These are phyloP conservation scores for Melianthus villosus DNA, from an alignment of 441 rosid genomes.

Conservation along the genomic window DNA sequence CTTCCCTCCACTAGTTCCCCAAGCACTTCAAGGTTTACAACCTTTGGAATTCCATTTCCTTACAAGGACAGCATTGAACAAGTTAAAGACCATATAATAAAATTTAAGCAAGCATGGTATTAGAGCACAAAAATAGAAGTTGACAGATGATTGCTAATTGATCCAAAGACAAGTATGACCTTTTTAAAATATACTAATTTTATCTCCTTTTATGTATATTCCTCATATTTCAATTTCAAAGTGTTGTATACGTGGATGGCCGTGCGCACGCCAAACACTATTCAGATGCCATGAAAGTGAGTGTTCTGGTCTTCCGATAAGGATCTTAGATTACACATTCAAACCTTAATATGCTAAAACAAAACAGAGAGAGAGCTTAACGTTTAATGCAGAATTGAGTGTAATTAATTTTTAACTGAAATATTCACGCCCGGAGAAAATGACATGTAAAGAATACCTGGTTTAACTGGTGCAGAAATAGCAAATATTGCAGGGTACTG, in stretches of 20 bases:
- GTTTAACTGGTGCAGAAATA: conserved; percentile 60
- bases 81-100: conserved; percentile 6
- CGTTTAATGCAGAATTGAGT: not conserved
- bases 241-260: too few relatives aligned
- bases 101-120: too few relatives aligned
- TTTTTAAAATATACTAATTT: too few relatives aligned
- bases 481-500: conserved; percentile 71
- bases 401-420: conserved; percentile 3
- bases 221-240: too few relatives aligned
- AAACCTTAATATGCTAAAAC: conserved; percentile 2
- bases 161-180: too few relatives aligned
- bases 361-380: not conserved
- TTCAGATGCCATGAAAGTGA: too few relatives aligned
- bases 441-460: conserved; percentile 28
- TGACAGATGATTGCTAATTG: too few relatives aligned
- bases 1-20: conserved; percentile 89
- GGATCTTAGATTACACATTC: not conserved
- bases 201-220: too few relatives aligned
- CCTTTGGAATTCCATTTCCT: conserved; percentile 95
- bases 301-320: too few relatives aligned
- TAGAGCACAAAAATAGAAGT: too few relatives aligned
- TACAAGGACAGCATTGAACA: conserved; percentile 11
- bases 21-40: conserved; percentile 65
- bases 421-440: conserved; percentile 8
- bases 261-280: too few relatives aligned